These are phyloP conservation scores for Diplodia sapinea DNA, from an alignment of 2,329 filamentous ascomycete species.

Conservation along the genomic window DNA sequence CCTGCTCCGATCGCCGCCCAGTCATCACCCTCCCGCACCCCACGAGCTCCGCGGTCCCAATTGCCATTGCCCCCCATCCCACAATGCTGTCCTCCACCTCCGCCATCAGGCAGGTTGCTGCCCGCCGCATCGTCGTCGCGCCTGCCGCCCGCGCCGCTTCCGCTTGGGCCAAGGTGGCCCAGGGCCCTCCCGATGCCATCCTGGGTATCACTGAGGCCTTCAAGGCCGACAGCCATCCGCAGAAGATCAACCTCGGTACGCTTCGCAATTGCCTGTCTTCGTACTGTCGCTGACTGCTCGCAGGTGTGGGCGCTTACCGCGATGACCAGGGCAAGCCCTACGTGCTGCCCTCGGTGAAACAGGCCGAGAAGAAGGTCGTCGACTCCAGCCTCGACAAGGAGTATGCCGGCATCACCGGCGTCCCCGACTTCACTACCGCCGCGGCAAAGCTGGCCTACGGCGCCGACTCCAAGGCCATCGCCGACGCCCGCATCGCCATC, in stretches of 20 bases:
- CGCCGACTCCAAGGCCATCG: slow-evolving; percentile 74
- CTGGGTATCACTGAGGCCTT: slow-evolving; percentile 94
- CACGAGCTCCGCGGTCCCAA: slow-evolving; percentile 6
- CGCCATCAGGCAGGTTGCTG: slow-evolving; percentile 47
- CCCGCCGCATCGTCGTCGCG: slow-evolving; percentile 45
- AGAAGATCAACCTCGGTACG: slow-evolving; percentile 97
- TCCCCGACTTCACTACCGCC: slow-evolving; percentile 90
- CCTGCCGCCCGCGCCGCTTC: slow-evolving; percentile 69
- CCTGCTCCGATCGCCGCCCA: slow-evolving; percentile 27
- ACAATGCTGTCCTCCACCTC: slow-evolving; percentile 49
- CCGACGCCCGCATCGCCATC: slow-evolving; percentile 78
- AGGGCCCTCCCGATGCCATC: slow-evolving; percentile 73
- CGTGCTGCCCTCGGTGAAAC: slow-evolving; percentile 89
- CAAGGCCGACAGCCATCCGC: slow-evolving; percentile 90
- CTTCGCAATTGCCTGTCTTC: slow-evolving; percentile 4
- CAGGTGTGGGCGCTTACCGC: slow-evolving; percentile 95
- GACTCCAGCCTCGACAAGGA: slow-evolving; percentile 86
- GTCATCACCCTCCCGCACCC: slow-evolving; percentile 18
- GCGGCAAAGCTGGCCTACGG: slow-evolving; percentile 93
- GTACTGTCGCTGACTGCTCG: neutral
- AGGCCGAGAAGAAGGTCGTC: slow-evolving; percentile 87
- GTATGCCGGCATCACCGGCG: slow-evolving; percentile 96
- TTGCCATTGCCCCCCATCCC: slow-evolving; percentile 32
- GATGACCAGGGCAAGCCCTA: slow-evolving; percentile 98
- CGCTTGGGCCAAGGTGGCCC: slow-evolving; percentile 87